Base-by-base conservation (phyloP, 2,329 filamentous ascomycete species). In the Alternaria alternata region DNA sequence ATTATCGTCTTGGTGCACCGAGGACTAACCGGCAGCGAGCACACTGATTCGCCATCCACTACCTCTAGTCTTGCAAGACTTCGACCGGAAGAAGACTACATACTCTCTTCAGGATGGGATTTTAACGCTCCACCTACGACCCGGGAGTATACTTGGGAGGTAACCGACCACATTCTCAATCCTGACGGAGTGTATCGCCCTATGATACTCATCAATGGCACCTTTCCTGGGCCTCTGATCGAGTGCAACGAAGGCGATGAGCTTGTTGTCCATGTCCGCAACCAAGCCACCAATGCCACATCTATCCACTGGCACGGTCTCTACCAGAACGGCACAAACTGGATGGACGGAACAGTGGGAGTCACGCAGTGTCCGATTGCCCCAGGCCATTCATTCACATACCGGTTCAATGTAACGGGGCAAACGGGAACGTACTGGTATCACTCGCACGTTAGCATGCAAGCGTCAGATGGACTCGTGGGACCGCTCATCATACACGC, bases 251-350 rank as follows among this genome's bases (percentile, higher is more conserved):
- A 91, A 66, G 88, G 88, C 16, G 91, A 94, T 64, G 88, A 85
- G 0, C 77, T 94, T 7, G 75, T 89, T 0, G 86, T 93, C 12
- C 85, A 89, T 20, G 82, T 93, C 28, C 76, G 89, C 71, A 67
- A 79, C 47, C 54, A 82, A 76, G 76, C 77, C 8, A 71, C 81
- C 62, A 89, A 90, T 62, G 87, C 87, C 32, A 89, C 87, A 7
- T 82, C 82, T 8, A 84, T 89, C 18, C 88, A 90, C 69, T 90
- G 83, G 78, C 88, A 90, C 67, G 88, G 85, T 0, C 61, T 90
- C 34, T 83, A 85, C 7, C 86, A 90, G 69, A 75, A 75, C 18
- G 69, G 71, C 20, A 70, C 73, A 12, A 70, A 68, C n/a, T 69
- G 62, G 54, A 81, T 84, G 68, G 88, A 90, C 64, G 88, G 88